Evolutionary conservation across 2,329 filamentous ascomycete genomes (phyloP).

Genomic region (Trichoderma asperellum): DNA sequence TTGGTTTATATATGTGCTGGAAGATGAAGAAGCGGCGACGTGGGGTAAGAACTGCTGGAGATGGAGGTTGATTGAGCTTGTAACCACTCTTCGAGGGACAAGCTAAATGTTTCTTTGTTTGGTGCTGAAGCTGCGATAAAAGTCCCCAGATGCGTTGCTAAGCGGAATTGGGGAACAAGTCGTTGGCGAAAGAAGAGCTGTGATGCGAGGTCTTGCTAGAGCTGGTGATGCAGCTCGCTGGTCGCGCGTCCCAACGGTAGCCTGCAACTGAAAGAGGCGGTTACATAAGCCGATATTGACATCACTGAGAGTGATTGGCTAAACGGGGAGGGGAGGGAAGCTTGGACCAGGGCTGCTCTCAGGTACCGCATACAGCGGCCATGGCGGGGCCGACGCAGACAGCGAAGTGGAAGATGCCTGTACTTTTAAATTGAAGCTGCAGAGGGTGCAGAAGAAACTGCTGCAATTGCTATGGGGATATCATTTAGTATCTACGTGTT

Average conservation of each 20-base stretch:
- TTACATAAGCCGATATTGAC: slow-evolving; percentile 39
- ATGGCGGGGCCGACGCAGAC: neutral
- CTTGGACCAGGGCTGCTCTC: slow-evolving; percentile 5
- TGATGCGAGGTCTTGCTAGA: slow-evolving; percentile 13
- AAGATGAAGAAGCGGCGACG: slow-evolving; percentile 22
- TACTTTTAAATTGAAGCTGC: neutral
- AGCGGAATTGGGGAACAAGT: neutral
- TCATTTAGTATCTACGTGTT: no score
- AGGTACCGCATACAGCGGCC: slow-evolving; percentile 18
- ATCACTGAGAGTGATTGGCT: slow-evolving; percentile 39
- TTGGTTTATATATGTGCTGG: slow-evolving; percentile 16
- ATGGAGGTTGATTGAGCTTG: slow-evolving; percentile 15
- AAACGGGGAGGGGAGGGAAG: neutral
- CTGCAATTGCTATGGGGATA: no score
- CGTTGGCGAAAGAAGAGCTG: neutral
- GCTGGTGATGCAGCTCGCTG: slow-evolving; percentile 31
- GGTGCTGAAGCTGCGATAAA: neutral
- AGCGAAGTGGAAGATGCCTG: neutral
- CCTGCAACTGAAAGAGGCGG: slow-evolving; percentile 35
- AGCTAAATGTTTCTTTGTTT: neutral
- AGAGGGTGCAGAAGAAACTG: neutral
- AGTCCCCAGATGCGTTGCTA: neutral
- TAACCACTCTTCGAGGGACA: neutral
- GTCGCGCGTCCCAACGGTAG: slow-evolving; percentile 45
- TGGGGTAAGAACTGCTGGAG: slow-evolving; percentile 11